These are phyloP conservation scores for Brassica cretica DNA, from an alignment of 345 rosid genomes.

Conservation along the genomic window DNA sequence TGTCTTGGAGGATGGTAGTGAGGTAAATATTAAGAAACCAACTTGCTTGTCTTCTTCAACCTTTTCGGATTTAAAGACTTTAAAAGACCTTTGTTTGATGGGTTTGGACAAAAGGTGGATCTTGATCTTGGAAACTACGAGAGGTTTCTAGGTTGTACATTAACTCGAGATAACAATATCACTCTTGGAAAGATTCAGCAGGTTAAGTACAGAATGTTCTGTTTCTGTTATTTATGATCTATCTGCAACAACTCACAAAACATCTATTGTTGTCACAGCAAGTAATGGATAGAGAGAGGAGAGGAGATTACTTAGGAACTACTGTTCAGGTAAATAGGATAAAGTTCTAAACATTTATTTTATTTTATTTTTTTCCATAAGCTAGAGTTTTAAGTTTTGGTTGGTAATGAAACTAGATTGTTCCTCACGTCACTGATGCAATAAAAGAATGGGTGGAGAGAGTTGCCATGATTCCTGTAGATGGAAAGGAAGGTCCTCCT, in stretches of 20 bases:
- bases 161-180: slow-evolving; percentile 67
- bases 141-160: slow-evolving; percentile 55
- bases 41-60: neutral
- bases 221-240: neutral
- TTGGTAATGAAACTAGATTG: slow-evolving; percentile 52
- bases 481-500: slow-evolving; percentile 76
- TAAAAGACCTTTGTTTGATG: neutral
- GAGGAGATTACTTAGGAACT: slow-evolving; percentile 78
- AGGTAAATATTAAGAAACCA: slow-evolving; percentile 48
- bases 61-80: neutral
- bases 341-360: neutral
- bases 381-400: neutral
- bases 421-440: slow-evolving; percentile 91
- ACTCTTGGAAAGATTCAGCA: slow-evolving; percentile 70
- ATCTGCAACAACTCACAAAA: neutral
- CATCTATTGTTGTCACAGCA: slow-evolving; percentile 40
- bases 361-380: neutral
- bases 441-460: slow-evolving; percentile 94
- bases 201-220: slow-evolving; percentile 33
- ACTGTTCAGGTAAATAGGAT: slow-evolving; percentile 70
- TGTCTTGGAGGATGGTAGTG: slow-evolving; percentile 92
- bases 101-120: slow-evolving; percentile 51
- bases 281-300: slow-evolving; percentile 76
- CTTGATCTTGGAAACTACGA: slow-evolving; percentile 80
- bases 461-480: slow-evolving; percentile 77